Conservation (phyloP, 306 rosid species). For the Fragaria iinumae region DNA sequence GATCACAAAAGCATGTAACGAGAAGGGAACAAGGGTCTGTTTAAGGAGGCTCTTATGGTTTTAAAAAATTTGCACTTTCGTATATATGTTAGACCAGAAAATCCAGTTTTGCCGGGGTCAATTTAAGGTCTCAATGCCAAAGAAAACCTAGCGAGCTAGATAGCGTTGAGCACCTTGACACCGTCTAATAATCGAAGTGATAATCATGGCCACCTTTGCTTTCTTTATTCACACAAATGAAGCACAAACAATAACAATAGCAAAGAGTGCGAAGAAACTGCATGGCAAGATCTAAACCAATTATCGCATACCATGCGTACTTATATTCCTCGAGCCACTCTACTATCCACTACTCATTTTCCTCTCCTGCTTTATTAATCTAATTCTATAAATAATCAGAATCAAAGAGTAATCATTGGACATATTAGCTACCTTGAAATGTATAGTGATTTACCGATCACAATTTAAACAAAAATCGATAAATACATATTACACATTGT, state of each 20-base stretch:
- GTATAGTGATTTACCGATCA: not conserved
- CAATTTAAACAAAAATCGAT: no score
- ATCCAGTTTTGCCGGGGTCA: slow-evolving; percentile 32
- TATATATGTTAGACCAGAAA: slow-evolving; percentile 15
- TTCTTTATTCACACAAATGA: slow-evolving; percentile 10
- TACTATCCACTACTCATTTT: slow-evolving; percentile 11
- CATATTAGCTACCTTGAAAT: not conserved
- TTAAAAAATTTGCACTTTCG: not conserved
- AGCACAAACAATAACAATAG: slow-evolving; percentile 12
- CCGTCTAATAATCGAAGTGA: slow-evolving; percentile 6
- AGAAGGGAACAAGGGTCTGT: slow-evolving; percentile 28
- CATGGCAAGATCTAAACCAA: slow-evolving; percentile 5
- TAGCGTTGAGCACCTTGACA: not conserved
- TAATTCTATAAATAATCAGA: not conserved
- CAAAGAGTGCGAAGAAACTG: slow-evolving; percentile 2
- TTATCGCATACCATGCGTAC: not conserved
- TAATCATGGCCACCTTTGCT: slow-evolving; percentile 21
- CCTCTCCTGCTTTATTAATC: not conserved
- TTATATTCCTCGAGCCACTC: slow-evolving; percentile 58
- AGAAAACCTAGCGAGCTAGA: slow-evolving; percentile 7
- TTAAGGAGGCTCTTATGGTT: slow-evolving; percentile 14
- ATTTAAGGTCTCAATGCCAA: slow-evolving; percentile 62
- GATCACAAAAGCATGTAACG: slow-evolving; percentile 40
- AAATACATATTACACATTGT: not conserved
- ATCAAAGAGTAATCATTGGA: not conserved